Percentiles rank a stretch among this genome's conserved stretches.
These are phyloP conservation scores for Larix sibirica DNA, from an alignment of 83 land plant genomes.

Conservation along the genomic window DNA sequence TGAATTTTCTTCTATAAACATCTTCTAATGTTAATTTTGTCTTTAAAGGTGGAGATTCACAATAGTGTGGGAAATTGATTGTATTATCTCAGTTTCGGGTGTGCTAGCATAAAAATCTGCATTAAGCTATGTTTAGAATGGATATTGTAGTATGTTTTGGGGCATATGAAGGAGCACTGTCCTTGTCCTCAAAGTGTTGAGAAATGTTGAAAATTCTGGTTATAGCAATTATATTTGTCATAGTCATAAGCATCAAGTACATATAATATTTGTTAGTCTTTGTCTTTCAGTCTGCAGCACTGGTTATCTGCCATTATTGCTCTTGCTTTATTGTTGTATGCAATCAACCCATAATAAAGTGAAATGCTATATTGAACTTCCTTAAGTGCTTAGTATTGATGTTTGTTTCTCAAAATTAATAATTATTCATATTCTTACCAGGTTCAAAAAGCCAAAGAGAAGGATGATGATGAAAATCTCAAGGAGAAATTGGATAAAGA, in stretches of 20 bases:
- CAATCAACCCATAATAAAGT: too few relatives aligned
- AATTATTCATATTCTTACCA: slow-evolving; percentile 24
- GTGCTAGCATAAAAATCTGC: not conserved
- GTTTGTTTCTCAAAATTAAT: not conserved
- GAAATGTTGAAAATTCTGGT: not conserved
- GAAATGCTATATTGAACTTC: not conserved
- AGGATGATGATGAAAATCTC: slow-evolving; percentile 79
- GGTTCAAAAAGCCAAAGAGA: slow-evolving; percentile 86
- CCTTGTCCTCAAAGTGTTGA: not conserved
- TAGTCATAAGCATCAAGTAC: not conserved
- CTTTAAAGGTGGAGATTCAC: not conserved
- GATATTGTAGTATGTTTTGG: not conserved
- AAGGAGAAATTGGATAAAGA: slow-evolving; percentile 77
- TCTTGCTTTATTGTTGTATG: not conserved
- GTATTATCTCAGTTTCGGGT: not conserved
- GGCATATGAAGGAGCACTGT: not conserved
- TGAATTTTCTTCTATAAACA: not conserved
- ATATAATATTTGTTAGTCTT: not conserved
- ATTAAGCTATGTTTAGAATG: not conserved
- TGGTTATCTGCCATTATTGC: not conserved
- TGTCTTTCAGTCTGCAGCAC: not conserved
- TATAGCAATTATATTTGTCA: not conserved
- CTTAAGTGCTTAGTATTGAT: not conserved
- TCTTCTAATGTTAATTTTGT: not conserved
- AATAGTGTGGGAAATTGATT: not conserved